Evolutionary conservation across 805 yeast genomes (phyloP).

Genomic region (Hanseniaspora jakobsenii): DNA sequence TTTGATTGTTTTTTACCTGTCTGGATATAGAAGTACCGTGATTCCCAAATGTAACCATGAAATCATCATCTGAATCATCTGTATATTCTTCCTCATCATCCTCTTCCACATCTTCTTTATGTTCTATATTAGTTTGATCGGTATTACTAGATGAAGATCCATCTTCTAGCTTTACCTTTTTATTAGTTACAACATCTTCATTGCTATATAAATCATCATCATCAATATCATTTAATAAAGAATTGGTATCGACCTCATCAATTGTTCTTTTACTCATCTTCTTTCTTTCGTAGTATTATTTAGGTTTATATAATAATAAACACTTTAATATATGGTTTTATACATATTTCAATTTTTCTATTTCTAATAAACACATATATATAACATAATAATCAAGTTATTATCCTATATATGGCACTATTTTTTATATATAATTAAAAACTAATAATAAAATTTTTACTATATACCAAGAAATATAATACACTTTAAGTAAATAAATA

Average conservation of each 20-base stretch:
- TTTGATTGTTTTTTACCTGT: no score
- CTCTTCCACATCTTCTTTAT: neutral
- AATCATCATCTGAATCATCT: slow-evolving; percentile 13
- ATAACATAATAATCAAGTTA: no score
- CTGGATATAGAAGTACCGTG: slow-evolving; percentile 9
- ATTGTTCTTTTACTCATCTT: slow-evolving; percentile 3
- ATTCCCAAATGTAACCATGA: slow-evolving; percentile 10
- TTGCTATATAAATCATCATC: slow-evolving; percentile 11
- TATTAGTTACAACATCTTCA: neutral
- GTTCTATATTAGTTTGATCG: no score
- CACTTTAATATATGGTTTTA: no score
- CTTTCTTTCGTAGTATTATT: neutral
- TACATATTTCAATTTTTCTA: no score
- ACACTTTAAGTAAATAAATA: no score
- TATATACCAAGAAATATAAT: no score
- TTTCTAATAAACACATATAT: no score
- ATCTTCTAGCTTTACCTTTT: slow-evolving; percentile 10
- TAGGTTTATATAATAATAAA: neutral
- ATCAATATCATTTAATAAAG: neutral
- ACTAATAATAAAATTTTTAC: no score
- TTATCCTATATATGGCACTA: no score
- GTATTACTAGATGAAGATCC: no score
- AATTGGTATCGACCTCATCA: neutral
- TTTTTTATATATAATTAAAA: no score
- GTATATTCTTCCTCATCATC: slow-evolving; percentile 11